These are phyloP conservation scores for Athelia psychrophila DNA, from an alignment of 1,284 basidiomycete species.

Conservation along the genomic window DNA sequence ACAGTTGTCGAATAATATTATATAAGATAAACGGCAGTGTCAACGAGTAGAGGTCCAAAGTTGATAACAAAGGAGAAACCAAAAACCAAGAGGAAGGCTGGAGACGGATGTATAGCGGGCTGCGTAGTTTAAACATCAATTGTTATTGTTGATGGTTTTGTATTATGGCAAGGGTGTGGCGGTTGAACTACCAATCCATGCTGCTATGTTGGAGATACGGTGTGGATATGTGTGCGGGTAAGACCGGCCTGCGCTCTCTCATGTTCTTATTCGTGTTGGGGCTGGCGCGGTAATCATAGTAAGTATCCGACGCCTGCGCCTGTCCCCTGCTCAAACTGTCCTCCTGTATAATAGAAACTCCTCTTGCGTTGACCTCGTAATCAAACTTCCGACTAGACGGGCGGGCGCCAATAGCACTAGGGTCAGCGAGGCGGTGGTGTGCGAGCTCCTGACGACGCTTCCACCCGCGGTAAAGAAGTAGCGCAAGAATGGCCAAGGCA, in stretches of 20 bases:
- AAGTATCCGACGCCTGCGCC: slow-evolving; percentile 26
- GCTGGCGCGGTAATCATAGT: slow-evolving; percentile 22
- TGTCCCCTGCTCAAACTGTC: slow-evolving; percentile 66
- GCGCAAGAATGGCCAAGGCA: slow-evolving; percentile 61
- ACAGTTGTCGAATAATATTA: too few species aligned
- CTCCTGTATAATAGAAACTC: slow-evolving; percentile 82
- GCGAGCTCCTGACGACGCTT: slow-evolving; percentile 58
- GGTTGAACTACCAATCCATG: slow-evolving; percentile 57
- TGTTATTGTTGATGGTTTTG: background rate
- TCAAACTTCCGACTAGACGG: slow-evolving; percentile 68
- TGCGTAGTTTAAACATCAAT: too few species aligned
- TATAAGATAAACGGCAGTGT: too few species aligned
- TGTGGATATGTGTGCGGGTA: slow-evolving; percentile 56
- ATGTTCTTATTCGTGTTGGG: slow-evolving; percentile 28
- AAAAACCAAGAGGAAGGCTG: background rate
- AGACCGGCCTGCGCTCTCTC: slow-evolving; percentile 50
- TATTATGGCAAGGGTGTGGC: background rate
- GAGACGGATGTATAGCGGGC: too few species aligned
- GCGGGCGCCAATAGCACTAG: slow-evolving; percentile 32
- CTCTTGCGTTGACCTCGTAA: slow-evolving; percentile 67
- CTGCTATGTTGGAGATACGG: slow-evolving; percentile 69
- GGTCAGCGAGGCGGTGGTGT: slow-evolving; percentile 62
- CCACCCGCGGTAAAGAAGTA: slow-evolving; percentile 58
- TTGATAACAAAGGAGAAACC: background rate
- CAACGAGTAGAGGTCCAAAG: background rate